Evolutionary conservation across 768 basidiomycete genomes (phyloP).

Genomic region (Lentinula guzmanii): DNA sequence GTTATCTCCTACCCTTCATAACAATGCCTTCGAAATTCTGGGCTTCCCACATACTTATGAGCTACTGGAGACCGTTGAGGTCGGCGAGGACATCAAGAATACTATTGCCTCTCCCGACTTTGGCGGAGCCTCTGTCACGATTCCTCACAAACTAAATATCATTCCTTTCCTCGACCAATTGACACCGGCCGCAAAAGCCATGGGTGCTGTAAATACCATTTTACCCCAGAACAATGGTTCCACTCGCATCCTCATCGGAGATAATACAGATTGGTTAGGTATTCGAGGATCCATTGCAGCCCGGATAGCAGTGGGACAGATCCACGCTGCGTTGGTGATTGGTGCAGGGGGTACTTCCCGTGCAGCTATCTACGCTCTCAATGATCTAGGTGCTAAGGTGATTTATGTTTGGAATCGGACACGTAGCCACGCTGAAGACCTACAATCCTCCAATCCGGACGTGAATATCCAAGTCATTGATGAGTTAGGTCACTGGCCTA

Average conservation of each 20-base stretch:
- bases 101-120: conserved; percentile 65
- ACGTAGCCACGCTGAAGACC: conserved; percentile 56
- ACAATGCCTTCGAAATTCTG: conserved; percentile 74
- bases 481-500: conserved; percentile 48
- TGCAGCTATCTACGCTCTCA: conserved; percentile 88
- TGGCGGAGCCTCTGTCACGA: conserved; percentile 95
- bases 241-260: conserved; percentile 61
- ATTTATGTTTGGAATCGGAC: conserved; percentile 93
- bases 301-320: conserved; percentile 31
- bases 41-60: conserved; percentile 82
- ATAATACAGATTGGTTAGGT: conserved; percentile 96
- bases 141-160: conserved; percentile 90
- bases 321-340: conserved; percentile 70
- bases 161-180: conserved; percentile 77
- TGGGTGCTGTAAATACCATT: conserved; percentile 96
- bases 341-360: conserved; percentile 95
- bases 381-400: conserved; percentile 54
- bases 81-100: conserved; percentile 60
- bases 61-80: conserved; percentile 64
- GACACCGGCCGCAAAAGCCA: conserved; percentile 73
- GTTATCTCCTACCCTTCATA: conserved; percentile 91
- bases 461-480: conserved; percentile 57
- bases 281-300: conserved; percentile 55
- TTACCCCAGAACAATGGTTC: conserved; percentile 41
- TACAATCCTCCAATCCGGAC: conserved; percentile 64